Evolutionary conservation across 768 basidiomycete genomes (phyloP).

Genomic region (Lactarius akahatsu): DNA sequence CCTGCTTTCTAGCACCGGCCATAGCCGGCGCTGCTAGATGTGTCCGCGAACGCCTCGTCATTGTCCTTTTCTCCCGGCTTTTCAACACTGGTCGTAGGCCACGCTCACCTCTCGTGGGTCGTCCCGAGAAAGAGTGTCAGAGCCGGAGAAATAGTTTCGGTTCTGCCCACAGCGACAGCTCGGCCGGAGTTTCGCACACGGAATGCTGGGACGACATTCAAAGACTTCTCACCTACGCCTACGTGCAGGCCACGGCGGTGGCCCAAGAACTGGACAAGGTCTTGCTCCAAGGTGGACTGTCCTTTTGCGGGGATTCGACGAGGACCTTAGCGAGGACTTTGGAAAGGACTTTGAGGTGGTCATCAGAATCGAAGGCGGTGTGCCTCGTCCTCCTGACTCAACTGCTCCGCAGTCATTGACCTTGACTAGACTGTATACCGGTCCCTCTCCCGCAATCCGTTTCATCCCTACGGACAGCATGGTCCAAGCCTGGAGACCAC

Average conservation of each 20-base stretch:
- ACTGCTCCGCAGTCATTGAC: neutral
- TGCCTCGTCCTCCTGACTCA: constrained; percentile 23
- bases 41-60: constrained; percentile 52
- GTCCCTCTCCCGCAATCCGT: constrained; percentile 29
- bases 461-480: constrained; percentile 23
- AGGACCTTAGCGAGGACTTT: constrained; percentile 42
- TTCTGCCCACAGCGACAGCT: constrained; percentile 20
- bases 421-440: constrained; percentile 27
- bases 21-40: constrained; percentile 50
- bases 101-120: constrained; percentile 11
- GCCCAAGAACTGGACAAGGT: constrained; percentile 67
- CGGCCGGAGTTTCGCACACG: constrained; percentile 40
- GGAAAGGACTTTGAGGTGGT: constrained; percentile 39
- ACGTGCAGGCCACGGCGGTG: constrained; percentile 79
- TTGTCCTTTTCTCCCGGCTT: constrained; percentile 63
- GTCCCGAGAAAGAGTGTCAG: constrained; percentile 7
- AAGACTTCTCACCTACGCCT: constrained; percentile 74
- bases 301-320: constrained; percentile 58
- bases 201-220: constrained; percentile 67
- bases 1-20: constrained; percentile 55
- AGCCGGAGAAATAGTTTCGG: constrained; percentile 18
- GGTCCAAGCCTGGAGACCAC: constrained; percentile 26
- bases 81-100: constrained; percentile 43
- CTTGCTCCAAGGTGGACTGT: constrained; percentile 77
- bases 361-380: constrained; percentile 29